Percentiles rank a stretch among this genome's conserved stretches.
These are phyloP conservation scores for Asclepias syriaca DNA, from an alignment of 257 asterid genomes.

Conservation along the genomic window DNA sequence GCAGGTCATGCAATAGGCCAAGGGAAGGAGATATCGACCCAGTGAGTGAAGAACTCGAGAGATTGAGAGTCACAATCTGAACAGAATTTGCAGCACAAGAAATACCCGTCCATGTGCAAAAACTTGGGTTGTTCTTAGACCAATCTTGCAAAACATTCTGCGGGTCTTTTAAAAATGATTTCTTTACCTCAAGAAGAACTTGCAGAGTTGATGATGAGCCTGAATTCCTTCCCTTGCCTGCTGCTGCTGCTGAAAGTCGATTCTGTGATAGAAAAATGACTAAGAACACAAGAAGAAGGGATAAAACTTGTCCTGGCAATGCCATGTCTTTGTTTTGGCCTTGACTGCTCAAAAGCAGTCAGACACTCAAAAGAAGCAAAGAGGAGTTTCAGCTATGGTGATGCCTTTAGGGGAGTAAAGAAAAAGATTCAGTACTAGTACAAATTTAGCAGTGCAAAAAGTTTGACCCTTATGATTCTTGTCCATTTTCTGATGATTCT, in stretches of 20 bases:
- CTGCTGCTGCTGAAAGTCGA: slow-evolving; percentile 6
- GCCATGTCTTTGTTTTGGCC: slow-evolving; percentile 16
- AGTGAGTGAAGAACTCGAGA: slow-evolving; percentile 42
- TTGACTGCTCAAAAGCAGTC: background rate
- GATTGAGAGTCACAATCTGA: slow-evolving; percentile 37
- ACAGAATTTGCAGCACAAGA: slow-evolving; percentile 30
- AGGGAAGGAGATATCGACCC: slow-evolving; percentile 71
- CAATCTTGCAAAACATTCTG: slow-evolving; percentile 46
- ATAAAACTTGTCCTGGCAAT: background rate
- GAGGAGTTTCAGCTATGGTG: slow-evolving; percentile 1
- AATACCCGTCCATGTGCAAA: slow-evolving; percentile 68
- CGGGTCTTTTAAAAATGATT: slow-evolving; percentile 48
- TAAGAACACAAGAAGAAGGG: slow-evolving; percentile 10
- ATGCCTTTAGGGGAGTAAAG: background rate
- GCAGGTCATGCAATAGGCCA: slow-evolving; percentile 56
- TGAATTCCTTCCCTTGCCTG: slow-evolving; percentile 15
- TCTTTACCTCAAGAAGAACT: slow-evolving; percentile 47
- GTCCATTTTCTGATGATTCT: slow-evolving; percentile 3
- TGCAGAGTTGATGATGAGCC: slow-evolving; percentile 23
- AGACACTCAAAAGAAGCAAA: background rate
- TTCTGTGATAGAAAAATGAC: slow-evolving; percentile 13
- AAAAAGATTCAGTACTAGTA: background rate
- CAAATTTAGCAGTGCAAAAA: slow-evolving; percentile 3
- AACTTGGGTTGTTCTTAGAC: slow-evolving; percentile 38
- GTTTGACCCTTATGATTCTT: slow-evolving; percentile 20